Conservation (phyloP, 2,329 filamentous ascomycete species). For the Teratosphaeria nubilosa region DNA sequence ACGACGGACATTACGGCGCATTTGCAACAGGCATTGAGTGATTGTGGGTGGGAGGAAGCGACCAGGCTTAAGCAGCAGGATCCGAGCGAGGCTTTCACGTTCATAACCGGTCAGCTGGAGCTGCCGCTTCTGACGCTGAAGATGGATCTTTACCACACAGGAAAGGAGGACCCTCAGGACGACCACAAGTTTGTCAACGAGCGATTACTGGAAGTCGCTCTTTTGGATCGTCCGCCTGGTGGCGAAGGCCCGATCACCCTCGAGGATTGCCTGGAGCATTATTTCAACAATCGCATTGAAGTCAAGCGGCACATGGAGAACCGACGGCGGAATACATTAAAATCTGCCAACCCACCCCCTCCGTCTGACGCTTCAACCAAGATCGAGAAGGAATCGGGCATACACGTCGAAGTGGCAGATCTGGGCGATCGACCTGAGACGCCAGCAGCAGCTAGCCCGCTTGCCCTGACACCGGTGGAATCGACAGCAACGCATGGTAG, state of each 20-base stretch:
- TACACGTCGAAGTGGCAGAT: conserved; percentile 38
- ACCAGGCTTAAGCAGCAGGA: conserved; percentile 75
- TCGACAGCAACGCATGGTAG: conserved; percentile 11
- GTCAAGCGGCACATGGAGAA: conserved; percentile 60
- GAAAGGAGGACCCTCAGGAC: conserved; percentile 68
- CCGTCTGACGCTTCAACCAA: background rate
- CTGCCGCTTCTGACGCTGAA: conserved; percentile 81
- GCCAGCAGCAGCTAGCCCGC: conserved; percentile 16
- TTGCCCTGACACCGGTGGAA: conserved; percentile 8
- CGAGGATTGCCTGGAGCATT: conserved; percentile 85
- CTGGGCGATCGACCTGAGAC: conserved; percentile 23
- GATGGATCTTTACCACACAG: conserved; percentile 89
- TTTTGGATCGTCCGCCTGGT: conserved; percentile 61
- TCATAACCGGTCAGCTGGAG: conserved; percentile 83
- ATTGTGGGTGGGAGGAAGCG: conserved; percentile 83
- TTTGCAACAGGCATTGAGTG: conserved; percentile 70
- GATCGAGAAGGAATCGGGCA: conserved; percentile 18
- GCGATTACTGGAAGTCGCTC: conserved; percentile 76
- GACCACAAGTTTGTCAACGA: conserved; percentile 96
- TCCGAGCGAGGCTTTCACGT: conserved; percentile 88
- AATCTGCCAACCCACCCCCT: conserved; percentile 35
- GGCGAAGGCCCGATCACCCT: conserved; percentile 57
- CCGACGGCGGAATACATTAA: conserved; percentile 50
- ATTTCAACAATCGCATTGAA: conserved; percentile 90
- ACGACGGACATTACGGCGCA: conserved; percentile 73